Evolutionary conservation across 768 basidiomycete species (phyloP).

Genomic region (Pleurotus citrinopileatus): DNA sequence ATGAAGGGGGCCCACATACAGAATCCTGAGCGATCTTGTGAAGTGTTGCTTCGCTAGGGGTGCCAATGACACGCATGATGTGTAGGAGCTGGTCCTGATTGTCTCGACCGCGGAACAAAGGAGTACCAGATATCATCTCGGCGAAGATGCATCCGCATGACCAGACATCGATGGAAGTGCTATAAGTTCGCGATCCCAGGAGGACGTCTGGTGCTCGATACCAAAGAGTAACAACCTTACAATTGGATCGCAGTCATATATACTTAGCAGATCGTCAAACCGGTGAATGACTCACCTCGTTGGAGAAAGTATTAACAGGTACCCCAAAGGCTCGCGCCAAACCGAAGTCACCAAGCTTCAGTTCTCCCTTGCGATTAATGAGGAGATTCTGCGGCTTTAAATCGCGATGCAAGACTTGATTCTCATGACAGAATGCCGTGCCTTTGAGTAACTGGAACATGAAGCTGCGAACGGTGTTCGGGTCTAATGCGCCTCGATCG

Average conservation of each 20-base stretch:
- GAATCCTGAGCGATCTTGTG: slow-evolving; percentile 89
- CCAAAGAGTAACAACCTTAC: slow-evolving; percentile 95
- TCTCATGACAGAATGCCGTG: slow-evolving; percentile 98
- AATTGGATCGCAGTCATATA: slow-evolving; percentile 11
- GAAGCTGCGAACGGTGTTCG: slow-evolving; percentile 89
- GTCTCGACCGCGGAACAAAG: slow-evolving; percentile 94
- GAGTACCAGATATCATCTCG: slow-evolving; percentile 98
- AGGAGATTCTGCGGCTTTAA: slow-evolving; percentile 98
- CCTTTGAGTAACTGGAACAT: slow-evolving; percentile 98
- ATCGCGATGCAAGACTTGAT: slow-evolving; percentile 95
- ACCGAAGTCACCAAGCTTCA: slow-evolving; percentile 98
- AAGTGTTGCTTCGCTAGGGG: slow-evolving; percentile 84
- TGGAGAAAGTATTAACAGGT: slow-evolving; percentile 98
- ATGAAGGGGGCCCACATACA: slow-evolving; percentile 44
- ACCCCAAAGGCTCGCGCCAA: slow-evolving; percentile 97
- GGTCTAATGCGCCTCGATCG: slow-evolving; percentile 91
- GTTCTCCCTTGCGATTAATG: slow-evolving; percentile 94
- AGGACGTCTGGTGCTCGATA: slow-evolving; percentile 98
- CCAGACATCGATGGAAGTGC: slow-evolving; percentile 98
- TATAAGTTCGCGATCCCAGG: slow-evolving; percentile 94
- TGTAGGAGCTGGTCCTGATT: slow-evolving; percentile 97
- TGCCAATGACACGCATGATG: slow-evolving; percentile 96
- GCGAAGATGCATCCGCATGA: slow-evolving; percentile 99
- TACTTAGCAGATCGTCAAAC: background rate
- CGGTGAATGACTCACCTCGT: slow-evolving; percentile 57